Evolutionary conservation across 768 basidiomycete species (phyloP), one percentile per base, ranked within the genome.

Genomic region (Antrodiella citrinella): DNA sequence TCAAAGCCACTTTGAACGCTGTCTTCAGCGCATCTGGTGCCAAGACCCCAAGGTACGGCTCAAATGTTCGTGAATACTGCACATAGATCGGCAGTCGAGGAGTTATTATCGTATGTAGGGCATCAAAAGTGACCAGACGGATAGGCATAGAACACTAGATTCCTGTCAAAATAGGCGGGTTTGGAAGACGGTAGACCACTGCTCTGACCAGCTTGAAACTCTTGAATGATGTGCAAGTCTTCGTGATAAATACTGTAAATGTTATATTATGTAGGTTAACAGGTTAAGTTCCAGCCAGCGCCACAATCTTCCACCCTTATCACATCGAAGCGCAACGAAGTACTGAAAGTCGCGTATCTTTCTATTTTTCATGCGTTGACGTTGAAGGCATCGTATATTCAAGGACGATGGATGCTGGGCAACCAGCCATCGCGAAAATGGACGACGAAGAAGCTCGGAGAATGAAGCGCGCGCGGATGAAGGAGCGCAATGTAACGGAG

Each of bases 111-210:
- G 89, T 91, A 58, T 84, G 79, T 21, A 90, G 67, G 1, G 80
- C 80, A 58, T 91, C 89, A 56, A 91, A 90, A n/a, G 84, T 80
- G 43, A 89, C 82, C 4, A 88, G 68, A 7, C 74, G 77, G 62
- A 86, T 77, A 47, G 51, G 51, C 59, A 68, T 67, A 15, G 15
- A n/a, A n/a, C n/a, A n/a, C n/a, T n/a, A n/a, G n/a, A n/a, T n/a
- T n/a, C n/a, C n/a, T n/a, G n/a, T n/a, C n/a, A n/a, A n/a, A n/a
- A n/a, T n/a, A n/a, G n/a, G n/a, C n/a, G n/a, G n/a, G n/a, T n/a
- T n/a, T n/a, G n/a, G n/a, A n/a, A n/a, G n/a, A n/a, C n/a, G n/a
- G n/a, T n/a, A n/a, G n/a, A n/a, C n/a, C n/a, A n/a, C n/a, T n/a
- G n/a, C n/a, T n/a, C n/a, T n/a, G n/a, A n/a, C n/a, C n/a, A n/a